Conservation (phyloP, 1,284 basidiomycete genomes). For the Boletus smithii region DNA sequence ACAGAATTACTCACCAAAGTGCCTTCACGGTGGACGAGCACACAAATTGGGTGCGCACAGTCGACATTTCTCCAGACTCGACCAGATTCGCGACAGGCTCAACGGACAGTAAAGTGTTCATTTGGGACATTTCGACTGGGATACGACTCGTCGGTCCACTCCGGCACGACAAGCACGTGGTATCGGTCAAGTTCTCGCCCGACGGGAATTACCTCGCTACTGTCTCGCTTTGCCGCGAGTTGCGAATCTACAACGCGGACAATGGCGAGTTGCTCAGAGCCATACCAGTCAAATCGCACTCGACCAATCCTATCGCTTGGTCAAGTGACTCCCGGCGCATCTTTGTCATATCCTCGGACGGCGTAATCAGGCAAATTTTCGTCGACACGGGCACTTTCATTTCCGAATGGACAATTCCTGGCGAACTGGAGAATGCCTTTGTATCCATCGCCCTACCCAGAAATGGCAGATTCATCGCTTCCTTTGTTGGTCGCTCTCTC, state of each 20-base stretch:
- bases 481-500: constrained; percentile 4
- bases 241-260: constrained; percentile 5
- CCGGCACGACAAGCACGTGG: not conserved
- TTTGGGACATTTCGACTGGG: constrained; percentile 9
- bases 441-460: not conserved
- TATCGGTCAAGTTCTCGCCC: constrained; percentile 11
- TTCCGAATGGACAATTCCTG: constrained; percentile 4
- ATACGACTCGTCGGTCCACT: constrained; percentile 6
- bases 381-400: constrained; percentile 6
- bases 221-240: not conserved
- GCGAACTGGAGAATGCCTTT: not conserved
- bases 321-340: constrained; percentile 5
- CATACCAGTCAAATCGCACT: not conserved
- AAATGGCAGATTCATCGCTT: constrained; percentile 3
- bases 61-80: constrained; percentile 4
- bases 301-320: constrained; percentile 5
- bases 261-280: not conserved
- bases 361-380: not conserved
- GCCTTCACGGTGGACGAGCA: constrained; percentile 2
- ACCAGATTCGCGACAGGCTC: constrained; percentile 8
- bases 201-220: constrained; percentile 9
- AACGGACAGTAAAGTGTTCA: constrained; percentile 1
- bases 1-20: constrained; percentile 5
- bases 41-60: constrained; percentile 1
- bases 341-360: constrained; percentile 1